Base-by-base conservation (phyloP, 192 early-diverging fungal genomes). In the Haplosporangium gracile region DNA sequence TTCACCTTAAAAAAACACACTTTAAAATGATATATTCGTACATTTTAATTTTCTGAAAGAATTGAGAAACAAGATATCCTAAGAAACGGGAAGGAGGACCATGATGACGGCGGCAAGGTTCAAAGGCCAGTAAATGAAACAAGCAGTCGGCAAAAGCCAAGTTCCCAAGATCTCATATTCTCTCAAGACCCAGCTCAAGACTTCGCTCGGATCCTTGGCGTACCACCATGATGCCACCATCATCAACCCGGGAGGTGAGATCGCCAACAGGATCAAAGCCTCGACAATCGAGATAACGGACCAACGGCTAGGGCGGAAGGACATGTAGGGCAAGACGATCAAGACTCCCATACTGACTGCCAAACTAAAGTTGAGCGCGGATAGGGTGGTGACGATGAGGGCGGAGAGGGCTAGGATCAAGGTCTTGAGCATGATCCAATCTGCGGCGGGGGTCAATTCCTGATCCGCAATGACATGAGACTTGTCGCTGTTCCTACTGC, bases 301-400 rank as follows among this genome's bases (percentile, higher is more conserved):
- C 32, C 45, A 70, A 7, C 39, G 36, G 20, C 83, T 88, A 49
- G 91, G 89, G 20, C 91, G 88, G 65, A 95, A 92, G 9, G 93
- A 68, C 70, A 92, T 81, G 79, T 93, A 91, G 9, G 95, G 95
- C 18, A 95, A 81, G 2, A 92, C 89, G 9, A 91, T 90, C 24
- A 93, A 73, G 9, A 91, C 84, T 72, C 93, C 94, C 47, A 92
- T 82, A 22, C 79, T 85, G 6, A 95, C 90, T 0, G 93, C 95
- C 72, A 95, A 75, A 81, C 93, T 95, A 81, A 95, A 95, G 83
- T 96, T 96, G 53, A 95, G 89, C 7, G 94, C 90, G 0, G 95
- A 94, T 5, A 95, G 85, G 10, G 92, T 93, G 4, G 94, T 92
- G 36, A 95, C 90, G 5, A 90, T 74, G 63, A 94, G 84, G 2